These are phyloP conservation scores for Alectoria sarmentosa DNA, from an alignment of 495 filamentous ascomycete species.

Conservation along the genomic window DNA sequence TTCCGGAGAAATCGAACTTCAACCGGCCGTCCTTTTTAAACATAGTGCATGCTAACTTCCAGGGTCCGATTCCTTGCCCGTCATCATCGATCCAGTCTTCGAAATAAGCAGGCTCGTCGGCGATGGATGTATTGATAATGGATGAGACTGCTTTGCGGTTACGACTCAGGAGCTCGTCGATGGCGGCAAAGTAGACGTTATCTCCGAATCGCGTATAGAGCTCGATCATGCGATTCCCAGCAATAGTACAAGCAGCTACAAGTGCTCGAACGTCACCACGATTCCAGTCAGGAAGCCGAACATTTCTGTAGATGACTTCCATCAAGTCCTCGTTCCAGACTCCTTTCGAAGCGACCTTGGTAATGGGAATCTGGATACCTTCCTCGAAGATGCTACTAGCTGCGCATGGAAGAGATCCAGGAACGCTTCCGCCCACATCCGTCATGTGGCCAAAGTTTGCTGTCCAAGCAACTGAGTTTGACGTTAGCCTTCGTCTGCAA, in stretches of 20 bases:
- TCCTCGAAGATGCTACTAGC: conserved; percentile 46
- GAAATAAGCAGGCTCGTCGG: conserved; percentile 37
- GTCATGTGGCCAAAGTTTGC: conserved; percentile 48
- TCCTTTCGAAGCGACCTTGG: conserved; percentile 41
- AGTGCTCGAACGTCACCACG: conserved; percentile 42
- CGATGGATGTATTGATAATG: conserved; percentile 41
- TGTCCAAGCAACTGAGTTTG: conserved; percentile 36
- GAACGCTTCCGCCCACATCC: conserved; percentile 45
- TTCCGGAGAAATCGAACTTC: conserved; percentile 42
- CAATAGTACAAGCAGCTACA: conserved; percentile 42
- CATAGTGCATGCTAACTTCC: conserved; percentile 44
- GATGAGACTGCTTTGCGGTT: conserved; percentile 39
- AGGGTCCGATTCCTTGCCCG: conserved; percentile 43
- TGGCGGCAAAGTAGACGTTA: conserved; percentile 39
- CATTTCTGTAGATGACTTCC: conserved; percentile 42
- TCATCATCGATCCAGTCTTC: conserved; percentile 49
- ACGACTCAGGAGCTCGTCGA: conserved; percentile 37
- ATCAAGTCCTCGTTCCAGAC: conserved; percentile 39
- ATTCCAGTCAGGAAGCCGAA: conserved; percentile 45
- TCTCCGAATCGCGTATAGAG: conserved; percentile 39
- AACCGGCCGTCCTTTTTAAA: conserved; percentile 36
- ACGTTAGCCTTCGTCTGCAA: not conserved
- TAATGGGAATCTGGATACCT: conserved; percentile 44
- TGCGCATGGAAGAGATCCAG: conserved; percentile 47
- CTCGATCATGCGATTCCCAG: conserved; percentile 37